Evolutionary conservation across 1,284 basidiomycete genomes (phyloP), one percentile per base, ranked within the genome.

Genomic region (Stygiomarasmius scandens): DNA sequence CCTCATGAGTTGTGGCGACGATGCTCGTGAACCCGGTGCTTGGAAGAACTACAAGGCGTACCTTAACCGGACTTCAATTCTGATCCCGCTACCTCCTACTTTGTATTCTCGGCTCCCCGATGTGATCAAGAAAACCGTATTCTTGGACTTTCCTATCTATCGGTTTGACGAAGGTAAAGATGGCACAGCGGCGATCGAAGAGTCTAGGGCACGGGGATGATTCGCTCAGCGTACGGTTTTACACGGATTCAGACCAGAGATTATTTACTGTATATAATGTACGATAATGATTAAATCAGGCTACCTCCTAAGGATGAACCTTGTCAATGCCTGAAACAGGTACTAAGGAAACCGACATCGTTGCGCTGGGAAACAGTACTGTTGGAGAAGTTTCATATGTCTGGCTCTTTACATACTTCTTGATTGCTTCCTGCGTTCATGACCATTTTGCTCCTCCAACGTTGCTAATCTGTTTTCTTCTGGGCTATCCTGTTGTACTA

Each of bases 71-170:
- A 92, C 89, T 3, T 87, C 84, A 9, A 80, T 91, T 49, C 69
- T 92, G 47, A 71, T 91, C 44, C 89, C 89, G 0, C 63, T 92
- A 23, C 89, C 88, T 0, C 84, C 84, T 0, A 56, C 67, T 0
- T 5, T 91, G 3, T 92, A 92, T 67, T 69, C 70, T 25, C 78
- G 70, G 1, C 64, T 92, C 5, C 89, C 90, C 0, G 61, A 58
- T 12, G 72, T 75, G 57, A 27, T 90, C 57, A 91, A 91, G 74
- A 71, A 71, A 56, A 84, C 80, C 3, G 16, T 90, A 5, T 66
- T 92, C 53, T 64, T 90, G 34, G 89, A 92, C 62, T 81, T 86
- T 60, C 81, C 84, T 10, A 78, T 88, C 59, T 89, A 83, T 68
- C 70, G 74, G 51, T 89, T 87, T 66, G 71, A 85, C 58, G 85